Percentiles rank a stretch among this genome's conserved stretches.
These are phyloP conservation scores for Silene latifolia DNA, from an alignment of 148 eudicot genomes.

Conservation along the genomic window DNA sequence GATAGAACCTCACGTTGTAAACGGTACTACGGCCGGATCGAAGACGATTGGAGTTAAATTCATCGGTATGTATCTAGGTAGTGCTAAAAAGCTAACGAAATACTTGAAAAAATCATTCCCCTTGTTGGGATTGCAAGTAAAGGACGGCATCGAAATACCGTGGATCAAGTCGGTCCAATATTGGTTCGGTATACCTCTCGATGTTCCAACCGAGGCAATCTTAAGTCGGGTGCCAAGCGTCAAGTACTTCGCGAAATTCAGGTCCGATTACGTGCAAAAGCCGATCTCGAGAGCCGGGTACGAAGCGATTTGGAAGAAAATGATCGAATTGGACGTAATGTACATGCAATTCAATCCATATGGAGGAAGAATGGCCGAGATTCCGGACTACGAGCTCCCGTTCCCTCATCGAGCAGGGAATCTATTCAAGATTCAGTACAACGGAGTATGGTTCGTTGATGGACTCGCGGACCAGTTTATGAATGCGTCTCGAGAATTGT, in stretches of 20 bases:
- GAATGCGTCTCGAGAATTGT: constrained; percentile 4
- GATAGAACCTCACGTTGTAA: constrained; percentile 17
- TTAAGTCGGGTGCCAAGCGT: not conserved
- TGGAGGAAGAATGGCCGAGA: constrained; percentile 27
- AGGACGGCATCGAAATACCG: constrained; percentile 33
- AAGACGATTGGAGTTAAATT: constrained; percentile 29
- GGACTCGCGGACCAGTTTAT: not conserved
- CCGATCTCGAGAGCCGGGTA: constrained; percentile 31
- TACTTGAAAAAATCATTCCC: constrained; percentile 23
- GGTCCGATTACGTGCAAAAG: constrained; percentile 35
- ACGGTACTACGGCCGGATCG: not conserved
- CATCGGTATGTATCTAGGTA: constrained; percentile 29
- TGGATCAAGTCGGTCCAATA: constrained; percentile 31
- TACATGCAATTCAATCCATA: constrained; percentile 34
- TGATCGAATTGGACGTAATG: constrained; percentile 24
- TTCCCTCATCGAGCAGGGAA: constrained; percentile 40
- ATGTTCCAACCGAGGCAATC: constrained; percentile 10
- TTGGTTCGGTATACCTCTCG: constrained; percentile 10
- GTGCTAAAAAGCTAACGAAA: not conserved
- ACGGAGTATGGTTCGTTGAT: constrained; percentile 17
- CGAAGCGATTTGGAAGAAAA: constrained; percentile 33
- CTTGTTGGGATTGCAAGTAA: constrained; percentile 20
- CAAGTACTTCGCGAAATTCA: constrained; percentile 14
- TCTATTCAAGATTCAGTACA: constrained; percentile 36
- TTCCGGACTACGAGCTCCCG: constrained; percentile 21